Evolutionary conservation across 345 rosid genomes (phyloP).

Genomic region (Euphorbia lathyris): DNA sequence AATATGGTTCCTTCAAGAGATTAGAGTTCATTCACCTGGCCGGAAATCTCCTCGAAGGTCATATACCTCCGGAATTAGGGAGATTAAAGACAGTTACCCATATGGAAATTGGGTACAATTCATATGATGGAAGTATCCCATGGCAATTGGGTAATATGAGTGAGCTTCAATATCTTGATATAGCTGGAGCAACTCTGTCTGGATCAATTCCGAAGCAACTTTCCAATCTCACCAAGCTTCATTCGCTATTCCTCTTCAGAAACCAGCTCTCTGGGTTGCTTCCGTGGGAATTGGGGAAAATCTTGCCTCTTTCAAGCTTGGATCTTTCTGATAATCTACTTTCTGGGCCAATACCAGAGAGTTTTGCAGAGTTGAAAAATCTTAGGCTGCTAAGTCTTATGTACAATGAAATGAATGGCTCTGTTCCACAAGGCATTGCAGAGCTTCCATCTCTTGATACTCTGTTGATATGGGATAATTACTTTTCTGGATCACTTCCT

Average conservation of each 20-base stretch:
- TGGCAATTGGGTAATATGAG: conserved; percentile 75
- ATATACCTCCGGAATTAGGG: conserved; percentile 71
- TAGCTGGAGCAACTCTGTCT: conserved; percentile 79
- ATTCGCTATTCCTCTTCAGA: conserved; percentile 77
- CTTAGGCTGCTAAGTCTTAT: conserved; percentile 71
- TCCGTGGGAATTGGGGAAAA: conserved; percentile 65
- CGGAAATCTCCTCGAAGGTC: conserved; percentile 62
- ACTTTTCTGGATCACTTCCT: conserved; percentile 81
- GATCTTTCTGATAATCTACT: conserved; percentile 82
- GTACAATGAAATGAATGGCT: conserved; percentile 85
- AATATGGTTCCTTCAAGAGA: conserved; percentile 63
- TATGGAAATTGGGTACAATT: conserved; percentile 95
- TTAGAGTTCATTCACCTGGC: conserved; percentile 81
- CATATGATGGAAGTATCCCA: conserved; percentile 71
- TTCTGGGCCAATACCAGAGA: conserved; percentile 74
- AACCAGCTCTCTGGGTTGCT: conserved; percentile 63
- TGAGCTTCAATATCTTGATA: conserved; percentile 76
- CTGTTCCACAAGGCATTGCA: conserved; percentile 64
- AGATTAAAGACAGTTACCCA: conserved; percentile 59
- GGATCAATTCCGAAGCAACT: conserved; percentile 67
- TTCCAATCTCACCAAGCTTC: conserved; percentile 76
- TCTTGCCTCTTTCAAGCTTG: conserved; percentile 55
- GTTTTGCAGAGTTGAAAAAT: conserved; percentile 68
- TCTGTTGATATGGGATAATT: conserved; percentile 81
- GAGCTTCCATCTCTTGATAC: conserved; percentile 78